Evolutionary conservation across 768 basidiomycete species (phyloP), one percentile per base, ranked within the genome.

Genomic region (Termitomyces titanicus): DNA sequence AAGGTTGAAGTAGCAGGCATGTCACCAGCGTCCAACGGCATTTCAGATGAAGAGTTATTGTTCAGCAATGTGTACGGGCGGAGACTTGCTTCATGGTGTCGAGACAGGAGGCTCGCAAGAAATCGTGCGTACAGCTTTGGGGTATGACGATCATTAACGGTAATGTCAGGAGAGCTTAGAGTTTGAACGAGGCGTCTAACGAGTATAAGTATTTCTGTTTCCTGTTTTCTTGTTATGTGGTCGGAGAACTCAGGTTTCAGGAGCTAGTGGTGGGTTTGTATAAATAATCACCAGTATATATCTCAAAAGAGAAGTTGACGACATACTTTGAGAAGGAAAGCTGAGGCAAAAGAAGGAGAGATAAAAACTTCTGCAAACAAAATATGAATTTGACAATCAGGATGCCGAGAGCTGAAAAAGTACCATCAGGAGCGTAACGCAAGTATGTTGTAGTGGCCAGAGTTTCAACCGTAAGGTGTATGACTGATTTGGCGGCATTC

Each of bases 91-190:
- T 86, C 84, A 59, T 88, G 82, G 66, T 89, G 83, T 51, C 80
- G 80, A 27, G 82, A 80, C 20, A 92, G 73, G 25, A 92, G 72
- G n/a, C 84, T 77, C 0, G 85, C 82, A 7, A 92, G 78, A 76
- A 92, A 92, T 13, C 88, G 82, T 11, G 90, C 87, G 61, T 92
- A 90, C 31, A 92, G 74, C 60, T 83, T 86, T 2, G 89, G 90
- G 0, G 88, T 89, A 64, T 92, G 90, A 13, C 86, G 80, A 61
- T 89, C 88, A 62, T 92, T 89, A 47, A 92, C 88, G 15, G 89
- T 86, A 47, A 91, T 82, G 53, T 85, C 85, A 12, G 84, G 79
- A 5, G 83, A 84, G 67, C 81, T 84, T 51, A 92, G 70, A 0
- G 82, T 86, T 57, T 86, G 82, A 60, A 92, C 89, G 22, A 92